Base-by-base conservation (phyloP, 345 rosid species). In the Syzygium jambos region DNA sequence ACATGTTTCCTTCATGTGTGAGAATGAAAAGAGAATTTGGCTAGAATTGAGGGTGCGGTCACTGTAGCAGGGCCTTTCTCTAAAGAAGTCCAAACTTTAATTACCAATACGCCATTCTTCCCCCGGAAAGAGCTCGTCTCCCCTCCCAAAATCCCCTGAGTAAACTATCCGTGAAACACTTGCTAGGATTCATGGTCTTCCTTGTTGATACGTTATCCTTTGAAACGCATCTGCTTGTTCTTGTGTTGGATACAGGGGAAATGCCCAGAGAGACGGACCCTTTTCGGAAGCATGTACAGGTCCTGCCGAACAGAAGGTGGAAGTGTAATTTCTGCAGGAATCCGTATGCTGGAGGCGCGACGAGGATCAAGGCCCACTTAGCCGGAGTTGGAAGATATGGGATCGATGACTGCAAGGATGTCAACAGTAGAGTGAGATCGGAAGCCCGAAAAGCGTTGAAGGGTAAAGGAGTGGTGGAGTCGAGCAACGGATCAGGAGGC, bases 161-260 rank as follows among this genome's bases (percentile, higher is more conserved):
- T n/a, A n/a, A n/a, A n/a, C n/a, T n/a, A n/a, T n/a, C n/a, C n/a
- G n/a, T n/a, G n/a, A n/a, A n/a, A n/a, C n/a, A n/a, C n/a, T n/a
- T n/a, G n/a, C n/a, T n/a, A n/a, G n/a, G n/a, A n/a, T n/a, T n/a
- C n/a, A n/a, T n/a, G n/a, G n/a, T n/a, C n/a, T n/a, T n/a, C n/a
- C n/a, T n/a, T n/a, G n/a, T n/a, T n/a, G n/a, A n/a, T n/a, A n/a
- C n/a, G n/a, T n/a, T n/a, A n/a, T n/a, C 57, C 57, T 7, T 52
- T 52, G 54, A 52, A 52, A 52, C 54, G 14, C 6, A 52, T 52
- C 54, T 12, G 90, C 91, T 92, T 55, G 93, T 78, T 97, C 98
- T 3, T 88, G 63, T 12, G 85, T 85, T 9, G 90, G 87, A 0
- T 90, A 91, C 65, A 95, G 90, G 85, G 94, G 94, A 90, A 95